phyloP scores from a whole-genome alignment of 805 yeast species.

The Metschnikowia dekortorum region DNA sequence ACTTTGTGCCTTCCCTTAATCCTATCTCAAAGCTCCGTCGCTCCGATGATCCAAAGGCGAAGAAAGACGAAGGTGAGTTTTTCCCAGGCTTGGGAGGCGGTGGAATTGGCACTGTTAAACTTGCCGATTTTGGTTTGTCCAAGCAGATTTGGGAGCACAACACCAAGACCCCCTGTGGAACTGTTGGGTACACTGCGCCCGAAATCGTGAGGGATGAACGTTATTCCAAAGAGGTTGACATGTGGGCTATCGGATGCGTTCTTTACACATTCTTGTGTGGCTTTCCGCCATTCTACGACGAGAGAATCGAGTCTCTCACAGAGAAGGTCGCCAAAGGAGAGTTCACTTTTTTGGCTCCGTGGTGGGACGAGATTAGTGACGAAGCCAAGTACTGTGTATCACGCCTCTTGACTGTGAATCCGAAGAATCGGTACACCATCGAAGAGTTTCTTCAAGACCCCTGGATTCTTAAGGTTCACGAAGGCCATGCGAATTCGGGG shows the following conservation, averaged over 20 bases:
- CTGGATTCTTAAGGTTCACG: conserved; percentile 42
- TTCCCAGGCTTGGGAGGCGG: conserved; percentile 54
- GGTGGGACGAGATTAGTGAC: conserved; percentile 81
- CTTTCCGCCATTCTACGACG: conserved; percentile 74
- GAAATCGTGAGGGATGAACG: conserved; percentile 53
- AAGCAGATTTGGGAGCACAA: conserved; percentile 41
- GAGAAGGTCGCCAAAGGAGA: conserved; percentile 69
- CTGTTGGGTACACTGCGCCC: conserved; percentile 74
- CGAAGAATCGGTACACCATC: conserved; percentile 61
- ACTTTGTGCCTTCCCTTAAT: conserved; percentile 41
- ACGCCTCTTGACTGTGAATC: conserved; percentile 65
- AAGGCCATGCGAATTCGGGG: conserved; percentile 5
- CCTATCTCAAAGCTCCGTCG: conserved; percentile 38
- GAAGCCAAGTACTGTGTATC: conserved; percentile 69
- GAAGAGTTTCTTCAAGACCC: conserved; percentile 67
- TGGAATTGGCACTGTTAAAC: conserved; percentile 56
- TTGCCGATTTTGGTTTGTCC: conserved; percentile 70
- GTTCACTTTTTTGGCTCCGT: conserved; percentile 69
- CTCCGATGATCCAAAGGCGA: conserved; percentile 53
- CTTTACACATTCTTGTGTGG: conserved; percentile 66
- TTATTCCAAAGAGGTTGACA: conserved; percentile 65
- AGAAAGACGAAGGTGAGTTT: conserved; percentile 60
- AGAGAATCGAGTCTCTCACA: conserved; percentile 57
- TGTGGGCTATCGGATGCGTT: conserved; percentile 73
- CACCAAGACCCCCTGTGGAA: conserved; percentile 72